These are phyloP conservation scores for Fusarium staphyleae DNA, from an alignment of 2,329 filamentous ascomycete species.

Conservation along the genomic window DNA sequence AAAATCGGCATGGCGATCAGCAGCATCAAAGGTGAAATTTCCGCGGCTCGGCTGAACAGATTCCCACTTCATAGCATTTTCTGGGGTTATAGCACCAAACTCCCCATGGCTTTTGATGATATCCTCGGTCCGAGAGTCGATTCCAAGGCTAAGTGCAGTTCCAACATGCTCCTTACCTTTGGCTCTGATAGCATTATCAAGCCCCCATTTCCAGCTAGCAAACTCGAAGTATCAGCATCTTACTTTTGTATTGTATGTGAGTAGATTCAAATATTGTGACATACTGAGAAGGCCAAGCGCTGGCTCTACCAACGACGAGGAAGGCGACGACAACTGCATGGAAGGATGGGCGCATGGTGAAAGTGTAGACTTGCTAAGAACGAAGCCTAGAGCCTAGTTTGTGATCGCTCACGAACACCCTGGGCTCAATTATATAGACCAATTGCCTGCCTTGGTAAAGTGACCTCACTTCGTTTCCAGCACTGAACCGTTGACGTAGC, in stretches of 20 bases:
- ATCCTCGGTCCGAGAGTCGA: slow-evolving; percentile 56
- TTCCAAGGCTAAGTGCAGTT: slow-evolving; percentile 62
- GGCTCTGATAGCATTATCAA: slow-evolving; percentile 39
- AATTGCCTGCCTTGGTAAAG: too few species aligned
- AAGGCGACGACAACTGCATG: too few species aligned
- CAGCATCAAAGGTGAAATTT: slow-evolving; percentile 62
- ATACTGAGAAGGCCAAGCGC: too few species aligned
- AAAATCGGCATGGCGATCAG: slow-evolving; percentile 54
- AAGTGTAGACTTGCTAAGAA: too few species aligned
- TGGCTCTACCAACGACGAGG: too few species aligned
- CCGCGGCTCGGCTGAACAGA: slow-evolving; percentile 61
- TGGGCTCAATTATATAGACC: too few species aligned
- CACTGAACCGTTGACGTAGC: background rate
- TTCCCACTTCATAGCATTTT: slow-evolving; percentile 62
- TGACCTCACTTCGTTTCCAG: too few species aligned
- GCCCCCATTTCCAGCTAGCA: slow-evolving; percentile 16
- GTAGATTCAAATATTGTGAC: too few species aligned
- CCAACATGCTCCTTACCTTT: slow-evolving; percentile 57
- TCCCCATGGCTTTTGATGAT: slow-evolving; percentile 58
- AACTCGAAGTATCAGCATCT: too few species aligned
- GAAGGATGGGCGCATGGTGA: too few species aligned
- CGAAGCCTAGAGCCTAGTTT: too few species aligned
- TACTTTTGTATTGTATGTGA: background rate
- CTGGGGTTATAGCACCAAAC: slow-evolving; percentile 64
- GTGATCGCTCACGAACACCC: too few species aligned